Conservation (phyloP, 164 flowering plant species). For the Cinnamomum chago region DNA sequence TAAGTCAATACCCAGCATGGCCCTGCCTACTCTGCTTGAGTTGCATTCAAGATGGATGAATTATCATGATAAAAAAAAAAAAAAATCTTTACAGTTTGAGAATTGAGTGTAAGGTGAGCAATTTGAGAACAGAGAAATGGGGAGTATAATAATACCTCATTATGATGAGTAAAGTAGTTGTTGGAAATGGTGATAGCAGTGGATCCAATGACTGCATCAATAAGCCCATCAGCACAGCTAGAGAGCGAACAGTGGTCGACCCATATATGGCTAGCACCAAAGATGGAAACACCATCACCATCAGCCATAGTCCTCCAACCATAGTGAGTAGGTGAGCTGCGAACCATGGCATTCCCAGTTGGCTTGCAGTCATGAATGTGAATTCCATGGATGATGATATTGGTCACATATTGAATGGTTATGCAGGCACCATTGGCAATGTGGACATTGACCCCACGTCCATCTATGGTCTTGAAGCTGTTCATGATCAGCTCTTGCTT, state of each 20-base stretch:
- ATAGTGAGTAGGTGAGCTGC: conserved; percentile 58
- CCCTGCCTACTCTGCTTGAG: no score
- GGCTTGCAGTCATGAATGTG: conserved; percentile 78
- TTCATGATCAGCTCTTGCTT: conserved; percentile 84
- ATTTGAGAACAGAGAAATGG: no score
- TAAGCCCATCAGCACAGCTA: conserved; percentile 62
- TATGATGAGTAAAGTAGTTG: conserved; percentile 81
- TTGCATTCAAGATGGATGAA: no score
- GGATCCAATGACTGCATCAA: conserved; percentile 77
- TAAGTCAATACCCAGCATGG: no score
- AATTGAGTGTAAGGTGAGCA: no score
- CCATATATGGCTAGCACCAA: conserved; percentile 79
- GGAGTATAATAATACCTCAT: conserved; percentile 35
- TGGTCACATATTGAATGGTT: conserved; percentile 71
- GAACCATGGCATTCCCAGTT: conserved; percentile 70
- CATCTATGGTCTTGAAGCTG: conserved; percentile 78
- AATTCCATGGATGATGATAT: conserved; percentile 74
- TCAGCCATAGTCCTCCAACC: conserved; percentile 84
- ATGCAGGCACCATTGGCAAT: conserved; percentile 88
- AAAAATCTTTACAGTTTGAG: no score
- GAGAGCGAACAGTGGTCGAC: conserved; percentile 76
- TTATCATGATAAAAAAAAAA: no score
- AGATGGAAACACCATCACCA: conserved; percentile 83
- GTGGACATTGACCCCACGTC: conserved; percentile 77
- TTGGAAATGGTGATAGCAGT: conserved; percentile 78